A percentile compares a stretch with the other conserved stretches of the same genome.
Evolutionary conservation across 1,284 basidiomycete genomes (phyloP).

Genomic region (Boletus calvinii): DNA sequence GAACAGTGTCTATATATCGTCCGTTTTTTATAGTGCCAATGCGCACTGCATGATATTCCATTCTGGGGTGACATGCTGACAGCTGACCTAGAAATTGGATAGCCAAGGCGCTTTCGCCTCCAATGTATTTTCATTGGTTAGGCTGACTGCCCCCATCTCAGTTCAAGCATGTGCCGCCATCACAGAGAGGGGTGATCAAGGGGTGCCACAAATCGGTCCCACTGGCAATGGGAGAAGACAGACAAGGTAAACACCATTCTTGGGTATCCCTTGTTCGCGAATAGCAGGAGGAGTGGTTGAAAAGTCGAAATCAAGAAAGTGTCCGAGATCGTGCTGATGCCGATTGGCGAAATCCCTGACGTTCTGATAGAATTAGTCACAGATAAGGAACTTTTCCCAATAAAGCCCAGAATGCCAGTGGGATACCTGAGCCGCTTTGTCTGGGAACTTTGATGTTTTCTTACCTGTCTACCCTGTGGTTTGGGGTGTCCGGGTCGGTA

Average conservation of each 20-base stretch:
- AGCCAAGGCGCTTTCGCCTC: not conserved
- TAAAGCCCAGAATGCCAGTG: too few species aligned
- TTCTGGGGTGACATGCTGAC: constrained; percentile 25
- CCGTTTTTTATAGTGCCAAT: constrained; percentile 15
- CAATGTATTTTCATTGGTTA: not conserved
- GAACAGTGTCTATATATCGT: constrained; percentile 14
- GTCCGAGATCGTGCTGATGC: not conserved
- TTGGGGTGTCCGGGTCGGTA: not conserved
- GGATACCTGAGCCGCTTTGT: not conserved
- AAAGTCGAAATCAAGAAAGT: not conserved
- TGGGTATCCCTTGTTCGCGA: not conserved
- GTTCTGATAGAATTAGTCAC: not conserved
- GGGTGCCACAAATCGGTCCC: not conserved
- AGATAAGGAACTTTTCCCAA: not conserved
- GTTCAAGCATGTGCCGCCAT: not conserved
- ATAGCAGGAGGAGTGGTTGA: not conserved
- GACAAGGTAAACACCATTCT: not conserved
- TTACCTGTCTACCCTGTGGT: not conserved
- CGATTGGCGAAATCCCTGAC: not conserved
- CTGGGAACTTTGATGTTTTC: not conserved
- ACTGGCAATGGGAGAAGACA: not conserved
- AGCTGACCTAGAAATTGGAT: constrained; percentile 17
- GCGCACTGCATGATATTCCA: constrained; percentile 23
- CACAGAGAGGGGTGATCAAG: not conserved
- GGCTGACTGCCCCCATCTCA: not conserved